Evolutionary conservation across 768 basidiomycete genomes (phyloP).

Genomic region (Amanita pallidorosea): DNA sequence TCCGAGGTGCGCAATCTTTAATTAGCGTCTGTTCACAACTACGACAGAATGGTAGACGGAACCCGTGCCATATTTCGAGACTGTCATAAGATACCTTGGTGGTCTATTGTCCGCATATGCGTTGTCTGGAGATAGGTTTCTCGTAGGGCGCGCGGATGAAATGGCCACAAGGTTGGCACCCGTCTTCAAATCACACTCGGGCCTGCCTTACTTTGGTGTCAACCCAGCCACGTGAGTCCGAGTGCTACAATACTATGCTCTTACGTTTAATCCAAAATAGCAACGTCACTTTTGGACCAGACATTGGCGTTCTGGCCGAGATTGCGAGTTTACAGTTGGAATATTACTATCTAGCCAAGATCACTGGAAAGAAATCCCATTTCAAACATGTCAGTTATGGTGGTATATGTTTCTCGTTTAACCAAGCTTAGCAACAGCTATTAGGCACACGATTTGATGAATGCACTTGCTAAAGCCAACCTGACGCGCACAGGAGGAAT

Average conservation of each 20-base stretch:
- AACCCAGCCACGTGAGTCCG: conserved; percentile 47
- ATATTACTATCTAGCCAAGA: conserved; percentile 72
- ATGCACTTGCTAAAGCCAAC: conserved; percentile 35
- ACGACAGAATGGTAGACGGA: conserved; percentile 11
- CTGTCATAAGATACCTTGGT: conserved; percentile 83
- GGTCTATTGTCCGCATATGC: conserved; percentile 81
- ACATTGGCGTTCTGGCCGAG: conserved; percentile 55
- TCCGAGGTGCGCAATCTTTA: conserved; percentile 21
- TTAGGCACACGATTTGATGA: conserved; percentile 40
- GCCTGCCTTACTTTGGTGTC: conserved; percentile 62
- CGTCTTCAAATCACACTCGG: conserved; percentile 58
- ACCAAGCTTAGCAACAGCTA: not conserved
- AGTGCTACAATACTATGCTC: not conserved
- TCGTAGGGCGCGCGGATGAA: conserved; percentile 66
- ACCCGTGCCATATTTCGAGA: conserved; percentile 64
- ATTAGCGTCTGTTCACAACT: not conserved
- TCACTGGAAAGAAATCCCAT: conserved; percentile 61
- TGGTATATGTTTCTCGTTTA: not conserved
- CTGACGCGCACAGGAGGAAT: conserved; percentile 42
- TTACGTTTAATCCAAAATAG: conserved; percentile 7
- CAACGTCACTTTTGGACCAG: conserved; percentile 14
- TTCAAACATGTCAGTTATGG: conserved; percentile 36
- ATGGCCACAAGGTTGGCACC: conserved; percentile 65
- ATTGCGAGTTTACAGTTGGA: conserved; percentile 78
- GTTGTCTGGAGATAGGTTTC: conserved; percentile 48